Evolutionary conservation across 1,284 basidiomycete species (phyloP).

Genomic region (Meripilus lineatus): DNA sequence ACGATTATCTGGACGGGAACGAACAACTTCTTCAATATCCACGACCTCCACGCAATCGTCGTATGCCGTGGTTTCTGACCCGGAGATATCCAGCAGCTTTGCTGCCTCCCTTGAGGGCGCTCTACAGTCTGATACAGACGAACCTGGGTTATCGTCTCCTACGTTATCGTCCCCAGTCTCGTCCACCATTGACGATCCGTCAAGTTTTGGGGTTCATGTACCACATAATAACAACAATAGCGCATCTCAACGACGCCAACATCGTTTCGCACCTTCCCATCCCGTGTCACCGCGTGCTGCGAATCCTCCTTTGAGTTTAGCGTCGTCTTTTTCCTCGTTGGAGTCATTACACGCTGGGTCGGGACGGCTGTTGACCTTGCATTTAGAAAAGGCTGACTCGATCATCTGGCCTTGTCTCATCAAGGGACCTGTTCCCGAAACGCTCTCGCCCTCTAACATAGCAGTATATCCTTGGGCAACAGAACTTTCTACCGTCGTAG

Average conservation of each 20-base stretch:
- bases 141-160: slow-evolving; percentile 46
- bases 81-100: slow-evolving; percentile 75
- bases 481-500: slow-evolving; percentile 45
- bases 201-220: too few species aligned
- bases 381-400: slow-evolving; percentile 73
- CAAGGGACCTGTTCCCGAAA: slow-evolving; percentile 63
- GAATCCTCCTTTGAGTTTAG: slow-evolving; percentile 42
- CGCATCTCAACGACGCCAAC: slow-evolving; percentile 13
- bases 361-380: slow-evolving; percentile 64
- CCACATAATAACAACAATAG: slow-evolving; percentile 13
- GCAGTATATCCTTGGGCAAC: slow-evolving; percentile 46
- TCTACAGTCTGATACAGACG: slow-evolving; percentile 65
- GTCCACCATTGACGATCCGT: slow-evolving; percentile 51
- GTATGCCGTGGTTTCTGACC: slow-evolving; percentile 72
- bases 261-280: slow-evolving; percentile 35
- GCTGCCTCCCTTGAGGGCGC: slow-evolving; percentile 72
- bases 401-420: slow-evolving; percentile 77
- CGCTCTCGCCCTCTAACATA: slow-evolving; percentile 39
- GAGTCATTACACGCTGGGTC: slow-evolving; percentile 61
- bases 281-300: slow-evolving; percentile 49
- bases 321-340: slow-evolving; percentile 68
- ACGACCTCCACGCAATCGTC: slow-evolving; percentile 73
- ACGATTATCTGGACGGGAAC: slow-evolving; percentile 49
- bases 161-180: slow-evolving; percentile 56
- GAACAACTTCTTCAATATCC: slow-evolving; percentile 69